Evolutionary conservation across 495 filamentous ascomycete species (phyloP).

Genomic region (Penicillium subrubescens): DNA sequence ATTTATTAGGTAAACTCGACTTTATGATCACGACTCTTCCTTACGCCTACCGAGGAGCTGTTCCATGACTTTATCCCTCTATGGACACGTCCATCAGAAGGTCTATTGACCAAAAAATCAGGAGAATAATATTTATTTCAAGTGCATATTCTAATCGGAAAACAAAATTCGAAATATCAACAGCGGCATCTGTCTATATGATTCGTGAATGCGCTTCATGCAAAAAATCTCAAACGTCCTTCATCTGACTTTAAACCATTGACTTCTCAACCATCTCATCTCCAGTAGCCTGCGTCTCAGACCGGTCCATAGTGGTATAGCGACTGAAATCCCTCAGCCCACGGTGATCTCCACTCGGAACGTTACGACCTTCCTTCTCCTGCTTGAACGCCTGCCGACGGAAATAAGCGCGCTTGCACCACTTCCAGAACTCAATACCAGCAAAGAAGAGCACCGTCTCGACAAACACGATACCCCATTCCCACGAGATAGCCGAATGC

Average conservation of each 20-base stretch:
- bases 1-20: too few species aligned
- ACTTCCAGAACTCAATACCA: conserved; percentile 70
- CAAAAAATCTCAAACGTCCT: background rate
- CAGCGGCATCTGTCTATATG: background rate
- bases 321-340: conserved; percentile 37
- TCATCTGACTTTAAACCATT: conserved; percentile 29
- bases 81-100: background rate
- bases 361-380: conserved; percentile 12
- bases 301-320: conserved; percentile 44
- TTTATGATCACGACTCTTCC: background rate
- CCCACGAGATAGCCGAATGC: conserved; percentile 71
- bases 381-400: conserved; percentile 32
- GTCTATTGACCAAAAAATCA: background rate
- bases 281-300: conserved; percentile 35
- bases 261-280: conserved; percentile 37
- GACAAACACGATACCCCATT: conserved; percentile 67
- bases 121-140: background rate
- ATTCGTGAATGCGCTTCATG: background rate
- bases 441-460: conserved; percentile 62
- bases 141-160: background rate
- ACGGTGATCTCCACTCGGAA: conserved; percentile 16
- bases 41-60: too few species aligned
- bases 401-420: conserved; percentile 59
- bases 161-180: background rate
- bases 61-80: background rate